These are phyloP conservation scores for Maudiozyma turicensis DNA, from an alignment of 805 yeast species.

Conservation along the genomic window DNA sequence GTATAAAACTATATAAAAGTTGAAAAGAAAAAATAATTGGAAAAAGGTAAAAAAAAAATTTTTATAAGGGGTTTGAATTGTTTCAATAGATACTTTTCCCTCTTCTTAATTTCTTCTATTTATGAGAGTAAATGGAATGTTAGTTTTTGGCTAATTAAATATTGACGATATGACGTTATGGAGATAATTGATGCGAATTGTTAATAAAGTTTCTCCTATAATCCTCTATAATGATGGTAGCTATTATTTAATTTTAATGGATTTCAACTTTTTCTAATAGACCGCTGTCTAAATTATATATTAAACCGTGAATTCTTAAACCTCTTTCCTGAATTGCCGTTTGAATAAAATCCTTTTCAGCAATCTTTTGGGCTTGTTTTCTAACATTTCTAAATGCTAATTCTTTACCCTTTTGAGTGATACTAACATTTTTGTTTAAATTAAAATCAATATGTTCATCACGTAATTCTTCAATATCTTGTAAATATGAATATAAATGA, in stretches of 20 bases:
- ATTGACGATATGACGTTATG: too few relatives aligned
- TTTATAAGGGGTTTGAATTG: too few relatives aligned
- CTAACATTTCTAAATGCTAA: slow-evolving; percentile 5
- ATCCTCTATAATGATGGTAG: background rate
- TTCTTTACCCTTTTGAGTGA: slow-evolving; percentile 1
- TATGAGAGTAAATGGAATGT: too few relatives aligned
- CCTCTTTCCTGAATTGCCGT: slow-evolving; percentile 2
- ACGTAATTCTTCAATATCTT: slow-evolving; percentile 58
- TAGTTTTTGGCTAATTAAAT: too few relatives aligned
- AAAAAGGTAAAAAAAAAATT: too few relatives aligned
- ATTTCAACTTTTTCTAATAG: slow-evolving; percentile 16
- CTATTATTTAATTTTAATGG: background rate
- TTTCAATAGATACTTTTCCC: too few relatives aligned
- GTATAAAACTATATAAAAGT: too few relatives aligned
- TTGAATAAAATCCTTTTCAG: slow-evolving; percentile 1
- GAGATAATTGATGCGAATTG: too few relatives aligned
- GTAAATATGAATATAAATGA: slow-evolving; percentile 36
- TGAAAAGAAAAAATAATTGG: too few relatives aligned
- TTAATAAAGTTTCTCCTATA: too few relatives aligned
- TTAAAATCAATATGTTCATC: slow-evolving; percentile 30
- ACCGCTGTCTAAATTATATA: slow-evolving; percentile 79
- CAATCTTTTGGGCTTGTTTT: slow-evolving; percentile 5
- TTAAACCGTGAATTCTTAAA: slow-evolving; percentile 69
- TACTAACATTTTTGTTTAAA: background rate
- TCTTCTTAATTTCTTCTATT: too few relatives aligned